phyloP scores from a whole-genome alignment of 371 early-diverging fungal species.

The Conidiobolus incongruus region DNA sequence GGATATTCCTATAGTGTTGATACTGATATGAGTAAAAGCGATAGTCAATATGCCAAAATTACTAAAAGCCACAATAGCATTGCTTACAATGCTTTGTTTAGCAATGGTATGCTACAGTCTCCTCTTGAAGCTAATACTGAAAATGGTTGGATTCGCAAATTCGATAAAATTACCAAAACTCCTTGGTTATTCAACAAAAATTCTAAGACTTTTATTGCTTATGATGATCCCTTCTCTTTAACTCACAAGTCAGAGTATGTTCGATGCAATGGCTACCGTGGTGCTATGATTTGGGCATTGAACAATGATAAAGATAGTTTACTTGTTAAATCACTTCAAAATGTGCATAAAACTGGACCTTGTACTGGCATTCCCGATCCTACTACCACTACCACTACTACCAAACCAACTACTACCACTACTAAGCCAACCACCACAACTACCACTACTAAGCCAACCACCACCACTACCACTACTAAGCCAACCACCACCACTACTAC shows the following conservation, averaged over 20 bases:
- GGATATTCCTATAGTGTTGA: slow-evolving; percentile 17
- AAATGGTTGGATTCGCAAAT: slow-evolving; percentile 20
- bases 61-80: background rate
- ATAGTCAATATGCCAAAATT: background rate
- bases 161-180: slow-evolving; percentile 31
- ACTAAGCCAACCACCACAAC: background rate
- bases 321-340: background rate
- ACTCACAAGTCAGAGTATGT: slow-evolving; percentile 11
- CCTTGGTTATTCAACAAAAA: slow-evolving; percentile 41
- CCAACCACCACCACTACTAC: background rate
- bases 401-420: background rate
- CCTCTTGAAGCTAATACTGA: slow-evolving; percentile 33
- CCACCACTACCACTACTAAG: no score
- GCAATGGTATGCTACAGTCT: slow-evolving; percentile 15
- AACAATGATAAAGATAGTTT: slow-evolving; percentile 6
- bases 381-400: background rate
- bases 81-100: background rate
- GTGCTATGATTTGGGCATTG: slow-evolving; percentile 36
- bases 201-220: slow-evolving; percentile 16
- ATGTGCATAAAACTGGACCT: background rate
- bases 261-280: slow-evolving; percentile 25
- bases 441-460: background rate
- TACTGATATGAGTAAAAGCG: slow-evolving; percentile 6
- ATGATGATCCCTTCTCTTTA: slow-evolving; percentile 32
- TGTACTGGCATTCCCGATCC: no score